Evolutionary conservation across 306 rosid genomes (phyloP).

Genomic region (Acacia crassicarpa): DNA sequence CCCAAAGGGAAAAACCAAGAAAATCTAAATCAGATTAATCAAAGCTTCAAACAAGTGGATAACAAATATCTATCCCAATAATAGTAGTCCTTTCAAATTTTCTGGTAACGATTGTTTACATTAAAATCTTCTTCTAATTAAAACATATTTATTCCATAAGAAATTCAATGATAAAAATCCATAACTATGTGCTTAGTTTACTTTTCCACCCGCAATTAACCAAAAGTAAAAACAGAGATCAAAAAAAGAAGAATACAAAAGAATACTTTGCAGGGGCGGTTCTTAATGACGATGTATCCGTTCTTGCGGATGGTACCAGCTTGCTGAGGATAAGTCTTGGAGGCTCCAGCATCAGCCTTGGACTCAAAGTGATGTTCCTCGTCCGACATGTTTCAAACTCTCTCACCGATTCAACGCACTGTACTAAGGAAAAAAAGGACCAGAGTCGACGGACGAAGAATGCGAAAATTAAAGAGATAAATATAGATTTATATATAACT

Average conservation of each 20-base stretch:
- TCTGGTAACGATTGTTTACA: background rate
- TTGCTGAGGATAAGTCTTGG: conserved; percentile 76
- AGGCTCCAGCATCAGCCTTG: conserved; percentile 79
- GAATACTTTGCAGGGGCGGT: conserved; percentile 72
- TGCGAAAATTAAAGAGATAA: background rate
- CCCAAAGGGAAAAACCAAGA: background rate
- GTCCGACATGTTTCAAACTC: conserved; percentile 54
- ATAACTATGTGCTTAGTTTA: background rate
- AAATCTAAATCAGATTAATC: background rate
- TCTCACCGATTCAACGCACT: conserved; percentile 8
- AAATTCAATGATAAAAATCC: background rate
- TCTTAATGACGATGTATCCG: conserved; percentile 73
- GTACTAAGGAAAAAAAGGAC: background rate
- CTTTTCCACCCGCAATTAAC: background rate
- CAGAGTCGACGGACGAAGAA: background rate
- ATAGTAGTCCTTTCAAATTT: background rate
- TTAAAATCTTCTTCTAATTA: background rate
- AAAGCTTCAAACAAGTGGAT: background rate
- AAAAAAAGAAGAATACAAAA: background rate
- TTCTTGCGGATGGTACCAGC: conserved; percentile 84
- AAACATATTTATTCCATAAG: background rate
- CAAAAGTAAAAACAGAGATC: background rate
- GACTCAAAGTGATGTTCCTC: conserved; percentile 83
- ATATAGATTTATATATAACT: background rate
- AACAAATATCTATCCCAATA: background rate